Evolutionary conservation across 2,329 filamentous ascomycete species (phyloP).

Genomic region (Pseudogymnoascus destructans): DNA sequence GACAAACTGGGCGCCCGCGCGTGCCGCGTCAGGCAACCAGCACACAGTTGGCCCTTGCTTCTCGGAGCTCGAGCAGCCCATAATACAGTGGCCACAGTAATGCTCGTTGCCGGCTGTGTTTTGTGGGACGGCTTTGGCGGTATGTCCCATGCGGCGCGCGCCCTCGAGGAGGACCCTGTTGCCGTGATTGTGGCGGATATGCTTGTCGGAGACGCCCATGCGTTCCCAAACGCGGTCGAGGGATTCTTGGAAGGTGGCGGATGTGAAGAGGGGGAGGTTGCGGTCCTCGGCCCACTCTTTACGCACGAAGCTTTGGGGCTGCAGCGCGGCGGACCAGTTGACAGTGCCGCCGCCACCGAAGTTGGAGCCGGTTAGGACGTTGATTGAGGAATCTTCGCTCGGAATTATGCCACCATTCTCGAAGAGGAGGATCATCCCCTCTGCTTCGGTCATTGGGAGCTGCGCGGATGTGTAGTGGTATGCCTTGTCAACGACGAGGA

Average conservation of each 20-base stretch:
- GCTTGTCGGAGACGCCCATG: constrained; percentile 59
- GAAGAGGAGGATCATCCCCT: constrained; percentile 51
- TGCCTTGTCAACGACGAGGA: constrained; percentile 72
- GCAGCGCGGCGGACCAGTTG: constrained; percentile 63
- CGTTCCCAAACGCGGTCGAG: constrained; percentile 65
- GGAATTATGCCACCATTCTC: constrained; percentile 49
- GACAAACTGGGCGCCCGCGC: constrained; percentile 65
- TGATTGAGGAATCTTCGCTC: constrained; percentile 44
- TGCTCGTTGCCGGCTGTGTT: constrained; percentile 66
- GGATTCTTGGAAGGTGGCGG: constrained; percentile 60
- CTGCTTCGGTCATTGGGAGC: constrained; percentile 58
- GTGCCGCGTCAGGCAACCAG: constrained; percentile 68
- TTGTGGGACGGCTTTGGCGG: constrained; percentile 56
- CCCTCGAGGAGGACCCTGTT: constrained; percentile 67
- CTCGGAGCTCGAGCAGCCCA: constrained; percentile 50
- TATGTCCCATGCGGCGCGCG: constrained; percentile 58
- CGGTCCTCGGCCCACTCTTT: constrained; percentile 61
- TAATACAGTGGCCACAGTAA: constrained; percentile 53
- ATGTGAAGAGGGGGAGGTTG: constrained; percentile 61
- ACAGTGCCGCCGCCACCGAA: constrained; percentile 82
- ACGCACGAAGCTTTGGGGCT: constrained; percentile 62
- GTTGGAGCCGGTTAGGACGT: constrained; percentile 52
- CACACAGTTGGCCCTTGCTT: constrained; percentile 70
- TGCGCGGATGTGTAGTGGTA: constrained; percentile 62
- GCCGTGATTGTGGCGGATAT: constrained; percentile 58